Evolutionary conservation across 768 basidiomycete species (phyloP), one percentile per base, ranked within the genome.

Genomic region (Dacryopinax primogenitus): DNA sequence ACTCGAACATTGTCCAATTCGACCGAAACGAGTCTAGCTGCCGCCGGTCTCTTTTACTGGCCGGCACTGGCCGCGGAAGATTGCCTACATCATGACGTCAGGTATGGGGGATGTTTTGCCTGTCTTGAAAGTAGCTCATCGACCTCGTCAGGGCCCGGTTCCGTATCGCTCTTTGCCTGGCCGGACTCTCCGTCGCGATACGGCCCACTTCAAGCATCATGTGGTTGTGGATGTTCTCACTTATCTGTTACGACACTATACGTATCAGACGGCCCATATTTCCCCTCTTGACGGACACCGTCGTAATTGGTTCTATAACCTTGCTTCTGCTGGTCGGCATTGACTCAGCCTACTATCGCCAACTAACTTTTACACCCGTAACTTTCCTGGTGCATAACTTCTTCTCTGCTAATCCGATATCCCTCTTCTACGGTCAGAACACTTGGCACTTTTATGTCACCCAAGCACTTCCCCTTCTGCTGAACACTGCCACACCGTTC

Each of bases 1-100:
- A 88, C 93, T 2, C 83, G 96, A 35, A 90, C 93, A 0, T 77
- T 98, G 63, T 94, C 92, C 33, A 99, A 97, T 72, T 94, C 92
- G 13, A 76, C 94, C 30, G 96, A 99, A 72, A 92, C 92, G 0
- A 85, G 90, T 0, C 76, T 98, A 44, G 88, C 89, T 0, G 85
- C 85, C 0, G 75, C 87, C 41, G 94, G 93, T 0, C 80, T 95
- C 64, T 77, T 78, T 13, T 81, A 81, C 71, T 97, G 89, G 75
- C 93, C 77, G 0, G 72, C 76, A 13, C 30, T 26, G 39, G 47
- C 68, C 1, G 28, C 33, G 0, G 33, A 32, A 21, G 33, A 35
- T 58, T 21, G 21, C 21, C 51, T 26, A 13, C 30, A 47, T 16
- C 41, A 63, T 4, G 63, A 67, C 30, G 39, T 65, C 13, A 37